Conservation (phyloP, 306 rosid species). For the Quillaja saponaria region DNA sequence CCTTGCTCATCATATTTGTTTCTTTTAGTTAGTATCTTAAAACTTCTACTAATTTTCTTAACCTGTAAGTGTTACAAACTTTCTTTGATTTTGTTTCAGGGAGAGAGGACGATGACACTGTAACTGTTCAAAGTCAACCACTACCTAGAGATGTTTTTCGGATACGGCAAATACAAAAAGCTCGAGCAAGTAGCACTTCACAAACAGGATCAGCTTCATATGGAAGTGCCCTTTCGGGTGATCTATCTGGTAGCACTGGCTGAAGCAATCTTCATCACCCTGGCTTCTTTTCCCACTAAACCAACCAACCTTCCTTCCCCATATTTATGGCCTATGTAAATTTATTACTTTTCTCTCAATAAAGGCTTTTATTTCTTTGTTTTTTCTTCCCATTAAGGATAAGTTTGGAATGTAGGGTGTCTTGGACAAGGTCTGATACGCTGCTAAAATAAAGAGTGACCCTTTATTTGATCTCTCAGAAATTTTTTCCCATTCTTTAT, state of each 20-base stretch:
- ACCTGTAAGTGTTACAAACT: too few species aligned
- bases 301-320: not conserved
- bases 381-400: not conserved
- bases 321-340: not conserved
- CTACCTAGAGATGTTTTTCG: constrained; percentile 84
- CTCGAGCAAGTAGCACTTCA: constrained; percentile 64
- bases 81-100: constrained; percentile 38
- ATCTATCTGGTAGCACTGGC: constrained; percentile 87
- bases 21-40: constrained; percentile 6
- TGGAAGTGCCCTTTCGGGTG: constrained; percentile 94
- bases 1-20: not conserved
- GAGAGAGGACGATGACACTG: constrained; percentile 79
- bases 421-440: too few species aligned
- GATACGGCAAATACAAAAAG: constrained; percentile 82
- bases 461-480: too few species aligned
- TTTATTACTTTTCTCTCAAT: too few species aligned
- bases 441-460: too few species aligned
- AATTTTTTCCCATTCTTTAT: too few species aligned
- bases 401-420: too few species aligned
- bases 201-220: constrained; percentile 90
- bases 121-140: constrained; percentile 82
- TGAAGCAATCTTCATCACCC: constrained; percentile 26
- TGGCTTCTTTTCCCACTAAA: not conserved
- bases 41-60: not conserved
- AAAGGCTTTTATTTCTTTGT: not conserved